Base-by-base conservation (phyloP, 169 alveolate genomes). In the Eimeria falciformis region DNA sequence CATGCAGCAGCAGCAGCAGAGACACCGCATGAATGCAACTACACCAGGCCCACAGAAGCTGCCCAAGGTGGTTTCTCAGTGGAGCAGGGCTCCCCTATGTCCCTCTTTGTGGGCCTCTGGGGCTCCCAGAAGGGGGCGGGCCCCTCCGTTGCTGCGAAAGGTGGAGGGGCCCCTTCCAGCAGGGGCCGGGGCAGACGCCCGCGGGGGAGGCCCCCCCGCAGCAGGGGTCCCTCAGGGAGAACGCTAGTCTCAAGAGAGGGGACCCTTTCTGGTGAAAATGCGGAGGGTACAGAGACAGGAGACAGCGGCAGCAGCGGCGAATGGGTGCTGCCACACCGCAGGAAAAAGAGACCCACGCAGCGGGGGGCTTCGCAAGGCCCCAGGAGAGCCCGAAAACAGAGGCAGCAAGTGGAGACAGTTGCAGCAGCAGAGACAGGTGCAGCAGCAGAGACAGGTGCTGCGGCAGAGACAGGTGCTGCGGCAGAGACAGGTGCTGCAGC, bases 261-360 rank as follows among this genome's bases (percentile, higher is more conserved):
- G 56, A 17, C 1, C 25, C 29, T 43, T 11, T 17, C 85, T 46
- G 85, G 21, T 75, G 58, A 58, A 45, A 65, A 68, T 14, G 45
- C 18, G 79, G 45, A 23, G 43, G 79, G 37, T 5, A 23, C 85
- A 45, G 85, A 43, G 4, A 56, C 83, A 33, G 78, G 47, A 66
- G 43, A 62, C 12, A 62, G 85, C 85, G 56, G 62, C 66, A 75
- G 85, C 85, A 46, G 66, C 65, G 85, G 46, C 12, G 85, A 75
- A 14, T 75, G 85, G 85, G 65, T 5, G 7, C 23, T 45, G 45
- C 40, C 43, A 2, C 0, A 25, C 58, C 33, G 45, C 66, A 5
- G 12, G 43, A 69, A n/a, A 9, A 69, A 69, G 29, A 69, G 47
- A 37, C 21, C 14, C 23, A 69, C 56, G 43, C 81, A 69, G 81